A percentile compares a stretch with the other conserved stretches of the same genome.
Evolutionary conservation across 805 yeast genomes (phyloP).

Genomic region (Starmerella powellii): DNA sequence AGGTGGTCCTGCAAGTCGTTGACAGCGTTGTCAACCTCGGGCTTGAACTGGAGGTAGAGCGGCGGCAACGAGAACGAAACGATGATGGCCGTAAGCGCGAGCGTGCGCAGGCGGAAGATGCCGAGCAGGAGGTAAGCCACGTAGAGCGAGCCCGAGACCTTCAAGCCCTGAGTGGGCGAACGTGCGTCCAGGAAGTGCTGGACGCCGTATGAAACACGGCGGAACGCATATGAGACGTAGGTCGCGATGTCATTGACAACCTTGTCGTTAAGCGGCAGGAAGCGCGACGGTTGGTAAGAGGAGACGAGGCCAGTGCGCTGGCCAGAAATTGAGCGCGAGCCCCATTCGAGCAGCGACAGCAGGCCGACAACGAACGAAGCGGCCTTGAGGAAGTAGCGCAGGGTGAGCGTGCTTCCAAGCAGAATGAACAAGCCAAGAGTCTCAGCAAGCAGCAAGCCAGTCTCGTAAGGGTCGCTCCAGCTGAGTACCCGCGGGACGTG

Average conservation of each 20-base stretch:
- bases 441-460: conserved; percentile 48
- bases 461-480: conserved; percentile 63
- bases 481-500: conserved; percentile 39
- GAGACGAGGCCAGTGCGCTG: conserved; percentile 57
- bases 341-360: conserved; percentile 66
- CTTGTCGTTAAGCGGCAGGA: conserved; percentile 30
- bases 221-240: conserved; percentile 31
- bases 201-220: conserved; percentile 24
- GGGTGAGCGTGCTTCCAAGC: conserved; percentile 24
- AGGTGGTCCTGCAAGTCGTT: conserved; percentile 22
- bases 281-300: conserved; percentile 55
- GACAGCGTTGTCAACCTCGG: conserved; percentile 51
- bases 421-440: conserved; percentile 47
- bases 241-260: conserved; percentile 35
- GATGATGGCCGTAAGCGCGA: conserved; percentile 46
- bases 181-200: conserved; percentile 36
- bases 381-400: conserved; percentile 29
- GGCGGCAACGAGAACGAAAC: conserved; percentile 64
- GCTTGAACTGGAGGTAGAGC: conserved; percentile 59
- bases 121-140: conserved; percentile 60
- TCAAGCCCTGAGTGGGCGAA: conserved; percentile 37
- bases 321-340: conserved; percentile 61
- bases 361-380: conserved; percentile 46
- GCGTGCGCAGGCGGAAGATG: conserved; percentile 58
- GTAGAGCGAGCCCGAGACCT: conserved; percentile 61